phyloP scores from a whole-genome alignment of 345 rosid species.

The Pistacia vera region DNA sequence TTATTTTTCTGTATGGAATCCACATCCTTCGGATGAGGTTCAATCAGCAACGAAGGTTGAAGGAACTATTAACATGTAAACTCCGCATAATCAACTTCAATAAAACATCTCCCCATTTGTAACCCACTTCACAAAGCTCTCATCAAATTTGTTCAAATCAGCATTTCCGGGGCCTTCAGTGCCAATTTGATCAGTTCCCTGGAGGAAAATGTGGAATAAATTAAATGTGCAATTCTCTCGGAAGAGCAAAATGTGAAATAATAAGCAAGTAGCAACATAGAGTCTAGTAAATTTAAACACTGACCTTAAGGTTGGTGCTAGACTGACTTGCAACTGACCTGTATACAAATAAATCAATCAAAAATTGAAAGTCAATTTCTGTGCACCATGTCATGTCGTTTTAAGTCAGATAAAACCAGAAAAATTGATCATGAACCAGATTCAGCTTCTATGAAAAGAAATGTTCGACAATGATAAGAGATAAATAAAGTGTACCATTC shows the following conservation, averaged over 20 bases:
- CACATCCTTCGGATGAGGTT: constrained; percentile 67
- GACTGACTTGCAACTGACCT: constrained; percentile 62
- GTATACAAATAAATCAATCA: constrained; percentile 20
- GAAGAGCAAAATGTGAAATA: too few relatives aligned
- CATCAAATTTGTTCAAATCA: constrained; percentile 35
- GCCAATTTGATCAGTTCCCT: constrained; percentile 46
- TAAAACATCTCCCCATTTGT: constrained; percentile 50
- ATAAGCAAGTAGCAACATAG: neutral
- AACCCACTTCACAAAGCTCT: constrained; percentile 70
- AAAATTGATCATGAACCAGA: too few relatives aligned
- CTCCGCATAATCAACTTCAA: constrained; percentile 3
- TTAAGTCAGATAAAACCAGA: too few relatives aligned
- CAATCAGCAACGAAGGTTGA: constrained; percentile 13
- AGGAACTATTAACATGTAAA: constrained; percentile 6
- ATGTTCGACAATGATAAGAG: too few relatives aligned
- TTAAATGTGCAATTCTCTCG: too few relatives aligned
- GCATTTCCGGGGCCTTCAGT: constrained; percentile 17
- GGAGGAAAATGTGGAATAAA: neutral
- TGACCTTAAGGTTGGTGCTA: constrained; percentile 53
- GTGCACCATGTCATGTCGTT: too few relatives aligned
- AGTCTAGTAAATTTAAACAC: constrained; percentile 10
- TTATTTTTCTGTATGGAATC: constrained; percentile 27
- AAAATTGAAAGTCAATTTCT: too few relatives aligned
- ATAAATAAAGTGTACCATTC: neutral
- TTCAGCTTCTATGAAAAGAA: too few relatives aligned